Conservation (phyloP, 2,329 filamentous ascomycete species). For the Magnaporthiopsis poae region DNA sequence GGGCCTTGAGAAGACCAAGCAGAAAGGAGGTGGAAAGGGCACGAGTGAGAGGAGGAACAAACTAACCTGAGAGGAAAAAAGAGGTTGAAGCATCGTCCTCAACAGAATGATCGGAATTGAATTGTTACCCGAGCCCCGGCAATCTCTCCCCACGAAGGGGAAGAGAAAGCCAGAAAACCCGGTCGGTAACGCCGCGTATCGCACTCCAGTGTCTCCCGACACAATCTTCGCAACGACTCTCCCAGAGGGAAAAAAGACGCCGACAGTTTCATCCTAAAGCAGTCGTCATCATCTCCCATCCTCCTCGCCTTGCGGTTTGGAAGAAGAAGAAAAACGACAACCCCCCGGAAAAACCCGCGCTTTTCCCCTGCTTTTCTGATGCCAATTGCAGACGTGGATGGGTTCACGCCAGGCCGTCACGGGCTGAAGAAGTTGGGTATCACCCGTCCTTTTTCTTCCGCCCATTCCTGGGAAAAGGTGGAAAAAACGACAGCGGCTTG, state of each 20-base stretch:
- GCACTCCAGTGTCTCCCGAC: conserved; percentile 16
- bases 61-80: conserved; percentile 15
- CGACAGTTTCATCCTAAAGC: neutral
- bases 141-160: neutral
- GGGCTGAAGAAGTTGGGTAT: conserved; percentile 11
- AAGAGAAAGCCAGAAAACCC: neutral
- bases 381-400: conserved; percentile 17
- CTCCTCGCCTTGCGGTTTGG: neutral
- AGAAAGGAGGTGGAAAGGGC: too few relatives aligned
- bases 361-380: conserved; percentile 17
- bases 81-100: conserved; percentile 16
- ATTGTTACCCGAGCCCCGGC: conserved; percentile 6
- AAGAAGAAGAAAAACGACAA: neutral
- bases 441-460: conserved; percentile 2
- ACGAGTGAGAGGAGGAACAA: neutral
- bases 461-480: neutral
- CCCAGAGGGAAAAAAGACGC: conserved; percentile 15
- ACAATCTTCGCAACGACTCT: conserved; percentile 18
- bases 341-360: neutral
- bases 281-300: too few relatives aligned
- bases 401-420: conserved; percentile 17
- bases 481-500: conserved; percentile 8
- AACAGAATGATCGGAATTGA: conserved; percentile 15
- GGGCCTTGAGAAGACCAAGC: too few relatives aligned
- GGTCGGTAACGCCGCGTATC: conserved; percentile 16